These are phyloP conservation scores for Tylopilus vinaceipallidus DNA, from an alignment of 768 basidiomycete species.

Conservation along the genomic window DNA sequence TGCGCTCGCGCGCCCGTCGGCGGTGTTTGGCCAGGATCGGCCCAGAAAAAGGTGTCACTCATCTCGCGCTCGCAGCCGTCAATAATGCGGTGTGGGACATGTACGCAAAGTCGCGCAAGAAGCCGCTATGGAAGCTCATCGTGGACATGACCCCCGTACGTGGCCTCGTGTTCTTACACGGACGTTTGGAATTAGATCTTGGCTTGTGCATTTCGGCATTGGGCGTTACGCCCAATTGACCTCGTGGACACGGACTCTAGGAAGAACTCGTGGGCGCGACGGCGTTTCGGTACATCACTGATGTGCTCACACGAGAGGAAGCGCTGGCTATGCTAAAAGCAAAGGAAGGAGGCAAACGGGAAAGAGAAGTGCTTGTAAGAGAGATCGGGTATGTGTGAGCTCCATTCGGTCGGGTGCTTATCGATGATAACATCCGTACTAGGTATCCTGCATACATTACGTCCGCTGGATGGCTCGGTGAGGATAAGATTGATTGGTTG, in stretches of 20 bases:
- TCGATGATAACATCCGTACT: not conserved
- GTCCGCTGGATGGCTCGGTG: slow-evolving; percentile 85
- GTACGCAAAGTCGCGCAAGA: slow-evolving; percentile 71
- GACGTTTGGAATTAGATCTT: not conserved
- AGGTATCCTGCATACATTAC: slow-evolving; percentile 93
- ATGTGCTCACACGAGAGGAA: slow-evolving; percentile 87
- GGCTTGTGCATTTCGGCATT: not conserved
- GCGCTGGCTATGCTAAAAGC: slow-evolving; percentile 77
- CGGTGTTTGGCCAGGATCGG: slow-evolving; percentile 57
- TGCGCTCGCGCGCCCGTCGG: not conserved
- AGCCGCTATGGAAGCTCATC: slow-evolving; percentile 91
- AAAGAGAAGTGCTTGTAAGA: slow-evolving; percentile 71
- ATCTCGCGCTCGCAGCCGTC: slow-evolving; percentile 83
- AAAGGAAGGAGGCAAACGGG: slow-evolving; percentile 70
- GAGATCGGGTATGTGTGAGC: slow-evolving; percentile 50
- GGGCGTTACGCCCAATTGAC: not conserved
- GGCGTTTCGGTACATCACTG: slow-evolving; percentile 88
- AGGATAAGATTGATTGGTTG: slow-evolving; percentile 6
- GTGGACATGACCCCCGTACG: slow-evolving; percentile 80
- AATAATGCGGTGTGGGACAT: slow-evolving; percentile 93
- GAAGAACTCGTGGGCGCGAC: slow-evolving; percentile 73
- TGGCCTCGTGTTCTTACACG: slow-evolving; percentile 11
- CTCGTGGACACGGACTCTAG: slow-evolving; percentile 32
- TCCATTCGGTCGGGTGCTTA: not conserved
- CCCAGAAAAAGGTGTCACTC: slow-evolving; percentile 91